A percentile compares a stretch with the other conserved stretches of the same genome.
Conservation (phyloP, 2,329 filamentous ascomycete genomes). For the Aspergillus terreus region DNA sequence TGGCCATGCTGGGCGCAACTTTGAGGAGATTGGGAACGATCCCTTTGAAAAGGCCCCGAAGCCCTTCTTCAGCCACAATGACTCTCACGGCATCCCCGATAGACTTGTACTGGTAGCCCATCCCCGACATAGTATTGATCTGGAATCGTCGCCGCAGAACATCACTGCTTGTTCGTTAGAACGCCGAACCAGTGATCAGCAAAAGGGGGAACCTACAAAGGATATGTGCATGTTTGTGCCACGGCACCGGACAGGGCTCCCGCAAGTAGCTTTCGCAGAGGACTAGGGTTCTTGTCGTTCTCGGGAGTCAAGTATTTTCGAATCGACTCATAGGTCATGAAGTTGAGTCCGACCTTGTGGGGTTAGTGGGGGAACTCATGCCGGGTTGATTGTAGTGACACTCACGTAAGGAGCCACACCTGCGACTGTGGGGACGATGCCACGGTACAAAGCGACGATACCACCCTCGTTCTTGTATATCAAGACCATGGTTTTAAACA, state of each 20-base stretch:
- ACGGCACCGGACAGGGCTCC: slow-evolving; percentile 94
- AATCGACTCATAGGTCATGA: slow-evolving; percentile 95
- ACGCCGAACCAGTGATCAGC: slow-evolving; percentile 7
- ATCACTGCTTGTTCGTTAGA: slow-evolving; percentile 55
- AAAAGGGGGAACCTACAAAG: slow-evolving; percentile 65
- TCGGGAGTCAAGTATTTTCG: slow-evolving; percentile 81
- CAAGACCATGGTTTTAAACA: slow-evolving; percentile 75
- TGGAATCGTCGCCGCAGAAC: slow-evolving; percentile 92
- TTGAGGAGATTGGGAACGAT: slow-evolving; percentile 94
- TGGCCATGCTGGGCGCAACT: slow-evolving; percentile 97
- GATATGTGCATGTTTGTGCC: slow-evolving; percentile 96
- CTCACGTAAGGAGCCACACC: slow-evolving; percentile 90
- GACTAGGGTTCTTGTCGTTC: slow-evolving; percentile 77
- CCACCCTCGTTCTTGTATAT: slow-evolving; percentile 96
- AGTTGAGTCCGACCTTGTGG: slow-evolving; percentile 82
- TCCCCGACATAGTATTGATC: slow-evolving; percentile 98
- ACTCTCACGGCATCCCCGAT: slow-evolving; percentile 77
- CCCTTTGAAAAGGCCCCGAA: slow-evolving; percentile 88
- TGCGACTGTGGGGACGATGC: slow-evolving; percentile 88
- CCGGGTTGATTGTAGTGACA: slow-evolving; percentile 6
- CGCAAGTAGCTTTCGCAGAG: slow-evolving; percentile 76
- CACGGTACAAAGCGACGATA: slow-evolving; percentile 79
- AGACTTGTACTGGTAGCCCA: slow-evolving; percentile 92
- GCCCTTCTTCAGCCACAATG: slow-evolving; percentile 79
- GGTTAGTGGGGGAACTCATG: slow-evolving; percentile 11